Base-by-base conservation (phyloP, 495 filamentous ascomycete genomes). In the Chaetomium fimeti region DNA sequence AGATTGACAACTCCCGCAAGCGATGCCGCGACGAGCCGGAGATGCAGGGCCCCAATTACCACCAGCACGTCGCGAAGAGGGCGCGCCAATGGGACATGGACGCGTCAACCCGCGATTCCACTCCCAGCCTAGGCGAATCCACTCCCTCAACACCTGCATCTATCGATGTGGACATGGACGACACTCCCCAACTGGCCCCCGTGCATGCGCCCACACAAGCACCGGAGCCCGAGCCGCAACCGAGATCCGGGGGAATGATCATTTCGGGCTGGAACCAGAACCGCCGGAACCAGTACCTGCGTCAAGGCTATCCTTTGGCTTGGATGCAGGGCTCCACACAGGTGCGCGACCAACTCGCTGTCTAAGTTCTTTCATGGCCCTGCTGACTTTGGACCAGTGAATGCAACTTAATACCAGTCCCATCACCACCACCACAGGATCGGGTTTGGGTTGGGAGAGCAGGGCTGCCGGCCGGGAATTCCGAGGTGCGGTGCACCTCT, bases 1-100 rank as follows among this genome's bases (percentile, higher is more conserved):
- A 61, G 13, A 51, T 61, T 22, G 58, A 61, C 58, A 51, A 36
- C 36, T 20, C 32, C 5, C 54, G 54, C 54, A 57, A 57, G 54
- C 12, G 54, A 18, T 24, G 32, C 54, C 54, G 54, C 12, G 54
- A 40, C 7, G 54, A 57, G 20, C n/a, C 20, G 20, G 54, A 57
- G 8, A 1, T 40, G 27, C 25, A 32, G 9, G 18, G 28, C 27
- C 27, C 15, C 51, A 5, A 48, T 22, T 3, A 12, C 24, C 27
- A 25, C 24, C 27, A 25, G n/a, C 58, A 12, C 29, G n/a, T 38
- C 58, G 58, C 58, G 45, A 61, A 61, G 43, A 36, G 27, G 28
- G 43, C 47, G 28, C 58, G 58, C 29, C 45, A 51, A 52, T 51
- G 5, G 28, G 58, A 38, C 47, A n/a, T n/a, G n/a, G 28, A 51